Evolutionary conservation across 345 rosid species (phyloP), one percentile per base, ranked within the genome.

Genomic region (Nephelium lappaceum): DNA sequence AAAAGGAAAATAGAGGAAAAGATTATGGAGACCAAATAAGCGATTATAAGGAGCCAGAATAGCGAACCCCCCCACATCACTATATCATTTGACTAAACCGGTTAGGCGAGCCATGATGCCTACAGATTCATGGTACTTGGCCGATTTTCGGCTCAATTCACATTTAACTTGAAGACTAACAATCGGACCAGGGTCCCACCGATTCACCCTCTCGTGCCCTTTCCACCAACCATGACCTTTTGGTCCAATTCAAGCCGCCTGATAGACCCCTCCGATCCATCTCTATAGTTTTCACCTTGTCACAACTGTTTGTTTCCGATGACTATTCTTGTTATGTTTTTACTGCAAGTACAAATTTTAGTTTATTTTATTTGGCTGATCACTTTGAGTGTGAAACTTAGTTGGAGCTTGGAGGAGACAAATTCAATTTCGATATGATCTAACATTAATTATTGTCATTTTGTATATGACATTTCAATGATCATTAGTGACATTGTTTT

Each of bases 91-190:
- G 75, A 85, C 81, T 70, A 80, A 62, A 11, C 41, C 39, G 51
- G 80, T 86, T 84, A 86, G 86, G 87, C 83, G 3, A 72, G 47
- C 12, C 41, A 3, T 83, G 84, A 84, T 79, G 84, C 77, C 57
- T 73, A 81, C 87, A 82, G 86, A 83, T 87, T 84, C 89, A 87
- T 68, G 73, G 87, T 71, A 81, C 72, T 41, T 82, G 15, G 86
- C 72, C 76, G 19, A 31, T 77, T 81, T 15, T 1, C 47, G 2
- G 77, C 69, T 55, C 60, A 16, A 60, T 58, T 74, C 84, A 55
- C 51, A 18, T 24, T 65, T 39, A 53, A 72, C 78, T 53, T 67
- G 72, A 42, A 53, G 2, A 53, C 58, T 53, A 53, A 23, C 43
- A 62, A 72, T 58, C 25, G 62, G 42, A 15, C 41, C 11, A 64